A percentile compares a stretch with the other conserved stretches of the same genome.
These are phyloP conservation scores for Colletotrichum sp. DNA, from an alignment of 2,329 filamentous ascomycete genomes.

Conservation along the genomic window DNA sequence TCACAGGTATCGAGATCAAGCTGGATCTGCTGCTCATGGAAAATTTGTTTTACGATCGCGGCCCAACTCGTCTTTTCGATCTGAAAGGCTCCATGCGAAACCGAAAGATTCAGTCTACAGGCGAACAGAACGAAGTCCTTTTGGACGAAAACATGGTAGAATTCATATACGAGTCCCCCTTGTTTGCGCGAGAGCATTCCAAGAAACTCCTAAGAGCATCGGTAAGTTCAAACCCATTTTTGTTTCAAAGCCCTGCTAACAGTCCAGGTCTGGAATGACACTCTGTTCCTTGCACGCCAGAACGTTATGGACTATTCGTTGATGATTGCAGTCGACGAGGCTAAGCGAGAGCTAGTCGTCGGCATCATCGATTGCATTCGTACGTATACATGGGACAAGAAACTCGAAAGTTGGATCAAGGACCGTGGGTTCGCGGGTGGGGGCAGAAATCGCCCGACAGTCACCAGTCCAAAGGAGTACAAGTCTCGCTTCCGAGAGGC, in stretches of 20 bases:
- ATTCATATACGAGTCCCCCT: conserved; percentile 95
- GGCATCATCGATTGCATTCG: conserved; percentile 98
- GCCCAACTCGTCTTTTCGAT: conserved; percentile 89
- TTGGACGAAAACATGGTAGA: conserved; percentile 99
- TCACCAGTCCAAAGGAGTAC: conserved; percentile 97
- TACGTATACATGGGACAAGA: conserved; percentile 99
- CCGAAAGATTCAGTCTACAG: conserved; percentile 94
- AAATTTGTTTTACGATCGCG: conserved; percentile 95
- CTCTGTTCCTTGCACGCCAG: conserved; percentile 89
- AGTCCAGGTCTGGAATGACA: conserved; percentile 85
- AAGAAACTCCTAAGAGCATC: conserved; percentile 91
- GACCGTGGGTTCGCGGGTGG: conserved; percentile 84
- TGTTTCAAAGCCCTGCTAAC: not conserved
- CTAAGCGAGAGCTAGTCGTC: conserved; percentile 87
- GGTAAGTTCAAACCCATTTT: conserved; percentile 35
- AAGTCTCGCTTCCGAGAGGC: conserved; percentile 94
- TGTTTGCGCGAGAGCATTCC: conserved; percentile 94
- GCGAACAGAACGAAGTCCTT: conserved; percentile 94
- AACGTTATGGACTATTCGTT: conserved; percentile 99
- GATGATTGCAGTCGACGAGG: conserved; percentile 97
- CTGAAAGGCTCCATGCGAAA: conserved; percentile 99
- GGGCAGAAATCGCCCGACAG: conserved; percentile 84
- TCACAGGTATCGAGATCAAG: conserved; percentile 90
- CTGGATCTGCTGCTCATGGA: conserved; percentile 96
- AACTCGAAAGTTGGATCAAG: conserved; percentile 99